Evolutionary conservation across 768 basidiomycete species (phyloP).

Genomic region (Ramaria rubella): DNA sequence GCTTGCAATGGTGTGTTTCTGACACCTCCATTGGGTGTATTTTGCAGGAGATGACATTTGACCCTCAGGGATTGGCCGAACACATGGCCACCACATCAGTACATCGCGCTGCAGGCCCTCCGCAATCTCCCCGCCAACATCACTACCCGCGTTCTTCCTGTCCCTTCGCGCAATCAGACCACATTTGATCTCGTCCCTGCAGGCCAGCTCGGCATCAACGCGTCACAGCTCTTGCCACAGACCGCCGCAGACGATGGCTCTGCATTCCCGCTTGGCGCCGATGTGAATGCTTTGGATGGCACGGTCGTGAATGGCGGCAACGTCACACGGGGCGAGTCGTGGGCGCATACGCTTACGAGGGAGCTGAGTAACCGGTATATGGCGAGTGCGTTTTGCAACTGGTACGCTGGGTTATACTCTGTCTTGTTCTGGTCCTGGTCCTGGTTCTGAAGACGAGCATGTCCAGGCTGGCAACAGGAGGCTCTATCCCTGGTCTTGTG

Average conservation of each 20-base stretch:
- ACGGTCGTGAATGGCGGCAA: slow-evolving; percentile 68
- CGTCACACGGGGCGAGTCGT: slow-evolving; percentile 52
- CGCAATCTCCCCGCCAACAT: slow-evolving; percentile 67
- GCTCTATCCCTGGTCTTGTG: slow-evolving; percentile 65
- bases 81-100: slow-evolving; percentile 81
- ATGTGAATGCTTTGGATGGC: slow-evolving; percentile 49
- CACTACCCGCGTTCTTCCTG: slow-evolving; percentile 50
- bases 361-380: slow-evolving; percentile 84
- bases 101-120: slow-evolving; percentile 74
- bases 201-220: slow-evolving; percentile 77
- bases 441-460: too few species aligned
- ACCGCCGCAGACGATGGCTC: slow-evolving; percentile 33
- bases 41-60: not conserved
- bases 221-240: slow-evolving; percentile 67
- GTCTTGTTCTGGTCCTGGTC: not conserved
- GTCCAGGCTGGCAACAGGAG: slow-evolving; percentile 86
- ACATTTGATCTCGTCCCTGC: slow-evolving; percentile 64
- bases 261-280: slow-evolving; percentile 48
- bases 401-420: slow-evolving; percentile 41
- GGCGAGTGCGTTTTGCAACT: slow-evolving; percentile 79
- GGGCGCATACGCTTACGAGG: slow-evolving; percentile 54
- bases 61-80: slow-evolving; percentile 73
- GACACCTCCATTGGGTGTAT: not conserved
- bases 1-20: slow-evolving; percentile 65
- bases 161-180: slow-evolving; percentile 42